Base-by-base conservation (phyloP, 371 early-diverging fungal species). In the Phascolomyces articulosus region DNA sequence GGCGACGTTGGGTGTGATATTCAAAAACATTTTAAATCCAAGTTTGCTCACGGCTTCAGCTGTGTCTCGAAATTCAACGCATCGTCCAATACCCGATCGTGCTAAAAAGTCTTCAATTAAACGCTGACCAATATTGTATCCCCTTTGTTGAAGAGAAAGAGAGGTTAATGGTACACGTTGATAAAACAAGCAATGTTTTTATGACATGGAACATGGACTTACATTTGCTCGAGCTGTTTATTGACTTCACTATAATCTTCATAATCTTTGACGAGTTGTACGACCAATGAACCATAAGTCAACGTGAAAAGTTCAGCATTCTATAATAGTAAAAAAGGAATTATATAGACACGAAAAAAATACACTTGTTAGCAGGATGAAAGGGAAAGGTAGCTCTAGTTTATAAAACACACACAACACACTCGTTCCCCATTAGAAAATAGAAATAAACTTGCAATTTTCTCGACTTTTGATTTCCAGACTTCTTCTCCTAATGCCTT, bases 21-120 rank as follows among this genome's bases (percentile, higher is more conserved):
- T 96, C 53, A 98, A 84, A 73, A 96, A 97, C 80, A 95, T 91
- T 72, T 96, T 96, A 89, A 98, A 98, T 27, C 95, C 98, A 58
- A 96, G 90, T 85, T 97, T 98, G 55, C 95, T 81, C 8, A 98
- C 85, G 40, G 92, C 91, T 65, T 98, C 98, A 9, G 94, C 96
- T 0, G 97, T 96, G 27, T 96, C 95, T 38, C 87, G 82, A 66
- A 98, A 93, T 68, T 95, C 96, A 20, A 85, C 74, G 77, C 99
- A 98, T 55, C 93, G 91, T 38, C 86, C 87, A 27, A 93, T 82
- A 28, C 84, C 83, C 0, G 96, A 88, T 67, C 94, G 85, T 3
- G 98, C 95, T 49, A 98, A 81, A 62, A 97, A 95, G 74, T 98
- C 99, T 69, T 98, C 99, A 68, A 98, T 95, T 70, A 98, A 77